Percentiles rank a stretch among this genome's conserved stretches.
These are phyloP conservation scores for Fusarium dlaminii DNA, from an alignment of 2,329 filamentous ascomycete genomes.

Conservation along the genomic window DNA sequence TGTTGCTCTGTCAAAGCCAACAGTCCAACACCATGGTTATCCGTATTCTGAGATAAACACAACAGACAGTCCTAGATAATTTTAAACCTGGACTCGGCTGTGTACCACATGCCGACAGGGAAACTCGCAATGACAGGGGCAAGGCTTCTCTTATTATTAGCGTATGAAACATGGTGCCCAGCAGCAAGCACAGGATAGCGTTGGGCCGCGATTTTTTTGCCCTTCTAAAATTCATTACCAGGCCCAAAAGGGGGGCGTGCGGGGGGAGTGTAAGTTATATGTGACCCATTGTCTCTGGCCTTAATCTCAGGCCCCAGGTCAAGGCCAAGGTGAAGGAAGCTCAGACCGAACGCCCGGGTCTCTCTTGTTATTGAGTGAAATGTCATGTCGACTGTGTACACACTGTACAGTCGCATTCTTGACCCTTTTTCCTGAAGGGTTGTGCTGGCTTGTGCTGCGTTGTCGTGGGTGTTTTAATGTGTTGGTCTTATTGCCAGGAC, in stretches of 20 bases:
- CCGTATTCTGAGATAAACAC: constrained; percentile 33
- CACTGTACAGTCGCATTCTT: constrained; percentile 38
- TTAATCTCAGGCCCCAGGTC: constrained; percentile 41
- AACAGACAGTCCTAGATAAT: constrained; percentile 33
- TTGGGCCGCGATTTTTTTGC: constrained; percentile 40
- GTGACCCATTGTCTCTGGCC: constrained; percentile 40
- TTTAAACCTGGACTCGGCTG: constrained; percentile 33
- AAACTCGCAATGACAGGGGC: constrained; percentile 32
- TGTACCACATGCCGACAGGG: constrained; percentile 39
- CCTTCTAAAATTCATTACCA: constrained; percentile 24
- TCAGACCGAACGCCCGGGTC: constrained; percentile 41
- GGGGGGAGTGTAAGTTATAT: constrained; percentile 15
- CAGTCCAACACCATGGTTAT: constrained; percentile 1
- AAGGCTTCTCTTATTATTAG: constrained; percentile 40
- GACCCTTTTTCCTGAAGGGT: constrained; percentile 8
- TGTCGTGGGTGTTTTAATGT: constrained; percentile 15
- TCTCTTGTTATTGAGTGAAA: neutral
- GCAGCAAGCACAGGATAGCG: constrained; percentile 30
- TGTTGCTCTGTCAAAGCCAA: constrained; percentile 9
- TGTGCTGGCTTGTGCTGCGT: constrained; percentile 28
- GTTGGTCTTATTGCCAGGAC: constrained; percentile 16
- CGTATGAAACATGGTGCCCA: constrained; percentile 43
- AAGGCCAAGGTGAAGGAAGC: constrained; percentile 38
- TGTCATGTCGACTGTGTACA: constrained; percentile 2
- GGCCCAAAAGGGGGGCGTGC: constrained; percentile 34